Evolutionary conservation across 2,329 filamentous ascomycete species (phyloP).

Genomic region (Magnaporthiopsis poae): DNA sequence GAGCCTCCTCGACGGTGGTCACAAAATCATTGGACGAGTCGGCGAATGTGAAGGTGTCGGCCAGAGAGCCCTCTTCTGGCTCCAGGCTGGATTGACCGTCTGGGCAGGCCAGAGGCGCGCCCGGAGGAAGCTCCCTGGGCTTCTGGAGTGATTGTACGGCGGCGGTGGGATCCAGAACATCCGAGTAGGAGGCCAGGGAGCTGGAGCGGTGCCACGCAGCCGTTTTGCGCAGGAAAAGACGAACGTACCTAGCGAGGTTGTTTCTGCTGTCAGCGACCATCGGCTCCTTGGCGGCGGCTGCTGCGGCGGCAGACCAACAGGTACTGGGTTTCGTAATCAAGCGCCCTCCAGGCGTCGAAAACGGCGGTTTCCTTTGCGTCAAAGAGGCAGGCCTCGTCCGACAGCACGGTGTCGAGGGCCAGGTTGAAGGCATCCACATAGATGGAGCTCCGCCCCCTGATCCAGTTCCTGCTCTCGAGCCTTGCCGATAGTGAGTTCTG

Average conservation of each 20-base stretch:
- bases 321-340: conserved; percentile 83
- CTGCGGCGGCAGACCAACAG: conserved; percentile 46
- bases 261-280: conserved; percentile 8
- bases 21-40: conserved; percentile 68
- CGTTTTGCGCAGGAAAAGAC: conserved; percentile 84
- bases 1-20: conserved; percentile 70
- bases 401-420: conserved; percentile 76
- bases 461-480: conserved; percentile 48
- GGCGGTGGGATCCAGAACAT: conserved; percentile 63
- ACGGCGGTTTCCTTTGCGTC: conserved; percentile 66
- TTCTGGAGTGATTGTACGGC: conserved; percentile 59
- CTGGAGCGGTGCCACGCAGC: conserved; percentile 80
- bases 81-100: conserved; percentile 22
- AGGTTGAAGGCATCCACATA: conserved; percentile 97
- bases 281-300: conserved; percentile 7
- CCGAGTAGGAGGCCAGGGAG: conserved; percentile 68
- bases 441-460: conserved; percentile 72
- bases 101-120: conserved; percentile 11
- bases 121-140: conserved; percentile 42
- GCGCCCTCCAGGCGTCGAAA: conserved; percentile 62
- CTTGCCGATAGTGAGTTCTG: conserved; percentile 40
- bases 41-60: conserved; percentile 61
- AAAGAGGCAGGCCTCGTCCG: conserved; percentile 82
- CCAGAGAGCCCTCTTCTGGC: conserved; percentile 37
- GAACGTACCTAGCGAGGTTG: conserved; percentile 58